A percentile compares a stretch with the other conserved stretches of the same genome.
phyloP scores from a whole-genome alignment of 1,284 basidiomycete species.

The Ganoderma leucocontextum region DNA sequence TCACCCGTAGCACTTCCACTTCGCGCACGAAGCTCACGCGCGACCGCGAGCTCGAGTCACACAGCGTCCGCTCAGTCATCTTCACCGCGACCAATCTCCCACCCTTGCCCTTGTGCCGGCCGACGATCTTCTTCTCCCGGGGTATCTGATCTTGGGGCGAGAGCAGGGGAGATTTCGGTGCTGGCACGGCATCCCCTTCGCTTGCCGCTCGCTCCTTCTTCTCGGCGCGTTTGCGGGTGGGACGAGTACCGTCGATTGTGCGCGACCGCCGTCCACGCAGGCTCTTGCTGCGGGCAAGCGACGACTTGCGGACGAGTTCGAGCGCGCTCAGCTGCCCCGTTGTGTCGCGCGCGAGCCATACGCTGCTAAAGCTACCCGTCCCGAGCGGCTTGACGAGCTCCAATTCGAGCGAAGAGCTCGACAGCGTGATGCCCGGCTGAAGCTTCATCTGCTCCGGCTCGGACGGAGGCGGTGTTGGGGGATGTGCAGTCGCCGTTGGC shows the following conservation, averaged over 20 bases:
- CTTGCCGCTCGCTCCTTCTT: constrained; percentile 31
- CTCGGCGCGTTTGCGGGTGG: constrained; percentile 25
- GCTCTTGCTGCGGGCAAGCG: constrained; percentile 39
- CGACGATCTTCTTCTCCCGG: constrained; percentile 9
- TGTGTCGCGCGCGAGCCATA: constrained; percentile 75
- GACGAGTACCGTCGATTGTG: constrained; percentile 36
- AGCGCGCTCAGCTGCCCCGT: constrained; percentile 46
- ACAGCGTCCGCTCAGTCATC: constrained; percentile 73
- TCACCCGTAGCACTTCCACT: constrained; percentile 84
- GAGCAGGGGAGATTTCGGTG: constrained; percentile 19
- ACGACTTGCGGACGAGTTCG: constrained; percentile 49
- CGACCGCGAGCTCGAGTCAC: constrained; percentile 71
- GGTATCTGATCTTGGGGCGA: constrained; percentile 19
- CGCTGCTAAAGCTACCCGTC: constrained; percentile 79
- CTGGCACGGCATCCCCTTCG: constrained; percentile 12
- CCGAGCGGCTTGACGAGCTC: constrained; percentile 67
- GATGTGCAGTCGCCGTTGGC: constrained; percentile 16
- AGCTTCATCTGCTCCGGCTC: constrained; percentile 27
- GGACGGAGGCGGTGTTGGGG: constrained; percentile 27
- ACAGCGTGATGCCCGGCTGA: constrained; percentile 34
- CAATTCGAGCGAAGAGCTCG: constrained; percentile 41
- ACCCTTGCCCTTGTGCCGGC: constrained; percentile 22
- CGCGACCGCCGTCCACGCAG: constrained; percentile 40
- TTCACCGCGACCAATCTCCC: constrained; percentile 82
- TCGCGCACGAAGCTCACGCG: constrained; percentile 87